Evolutionary conservation across 352 stramenopile species (phyloP).

Genomic region (Globisporangium carolinianum): DNA sequence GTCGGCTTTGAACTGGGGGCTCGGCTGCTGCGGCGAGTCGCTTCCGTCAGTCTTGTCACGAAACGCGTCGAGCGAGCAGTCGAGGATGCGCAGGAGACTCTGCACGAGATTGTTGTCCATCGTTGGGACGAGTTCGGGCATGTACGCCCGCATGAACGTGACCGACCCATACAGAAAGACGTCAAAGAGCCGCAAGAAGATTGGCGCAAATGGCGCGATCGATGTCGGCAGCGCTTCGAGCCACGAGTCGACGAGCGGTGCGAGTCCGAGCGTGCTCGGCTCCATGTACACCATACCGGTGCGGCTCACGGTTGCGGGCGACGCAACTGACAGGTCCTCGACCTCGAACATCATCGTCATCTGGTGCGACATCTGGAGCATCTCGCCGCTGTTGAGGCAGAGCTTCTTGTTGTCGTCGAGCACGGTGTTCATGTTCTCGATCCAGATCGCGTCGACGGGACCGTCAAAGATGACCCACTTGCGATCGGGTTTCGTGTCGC

Average conservation of each 20-base stretch:
- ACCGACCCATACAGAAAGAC: constrained; percentile 88
- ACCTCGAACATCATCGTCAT: constrained; percentile 99
- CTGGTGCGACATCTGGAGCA: constrained; percentile 92
- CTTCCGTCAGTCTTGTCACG: constrained; percentile 42
- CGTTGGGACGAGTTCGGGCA: constrained; percentile 88
- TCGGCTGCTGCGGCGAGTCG: constrained; percentile 36
- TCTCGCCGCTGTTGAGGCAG: constrained; percentile 91
- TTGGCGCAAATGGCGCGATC: constrained; percentile 19
- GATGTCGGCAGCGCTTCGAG: constrained; percentile 60
- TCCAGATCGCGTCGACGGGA: constrained; percentile 93
- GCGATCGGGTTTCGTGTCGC: constrained; percentile 82
- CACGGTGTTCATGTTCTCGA: constrained; percentile 97
- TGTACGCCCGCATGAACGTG: constrained; percentile 79
- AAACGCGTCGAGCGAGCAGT: constrained; percentile 84
- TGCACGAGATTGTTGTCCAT: constrained; percentile 92
- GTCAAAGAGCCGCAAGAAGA: constrained; percentile 81
- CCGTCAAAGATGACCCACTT: constrained; percentile 96
- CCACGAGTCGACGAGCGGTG: constrained; percentile 88
- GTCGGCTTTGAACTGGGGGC: constrained; percentile 67
- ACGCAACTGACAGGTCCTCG: constrained; percentile 92
- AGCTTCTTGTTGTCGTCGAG: constrained; percentile 96
- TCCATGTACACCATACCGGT: constrained; percentile 97
- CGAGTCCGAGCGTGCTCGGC: constrained; percentile 85
- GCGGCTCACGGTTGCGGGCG: constrained; percentile 90
- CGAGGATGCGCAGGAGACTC: constrained; percentile 89